Conservation (phyloP, 768 basidiomycete genomes). For the Xerocomellus amylosporus region DNA sequence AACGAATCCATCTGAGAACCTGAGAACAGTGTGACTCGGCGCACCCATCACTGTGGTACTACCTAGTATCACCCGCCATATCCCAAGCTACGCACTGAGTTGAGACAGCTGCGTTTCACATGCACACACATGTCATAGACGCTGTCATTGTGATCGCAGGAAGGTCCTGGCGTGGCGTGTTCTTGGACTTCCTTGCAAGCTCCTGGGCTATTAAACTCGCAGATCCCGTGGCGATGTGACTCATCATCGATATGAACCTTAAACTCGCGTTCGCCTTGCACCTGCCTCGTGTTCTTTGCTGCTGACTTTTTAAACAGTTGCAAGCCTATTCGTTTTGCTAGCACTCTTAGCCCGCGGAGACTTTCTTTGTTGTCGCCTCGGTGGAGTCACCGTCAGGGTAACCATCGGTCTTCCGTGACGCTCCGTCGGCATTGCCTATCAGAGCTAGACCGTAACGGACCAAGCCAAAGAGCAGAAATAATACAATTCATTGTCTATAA, state of each 20-base stretch:
- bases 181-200: neutral
- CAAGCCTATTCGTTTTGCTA: neutral
- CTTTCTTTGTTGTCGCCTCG: neutral
- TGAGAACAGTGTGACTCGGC: no score
- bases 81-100: neutral
- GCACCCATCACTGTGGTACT: neutral
- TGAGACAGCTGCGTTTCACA: neutral
- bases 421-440: neutral
- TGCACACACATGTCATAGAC: no score
- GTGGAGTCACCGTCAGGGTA: slow-evolving; percentile 1
- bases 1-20: no score
- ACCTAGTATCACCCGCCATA: neutral
- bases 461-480: neutral
- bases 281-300: slow-evolving; percentile 8
- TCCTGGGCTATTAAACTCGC: neutral
- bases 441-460: neutral
- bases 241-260: neutral
- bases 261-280: slow-evolving; percentile 8
- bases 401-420: slow-evolving; percentile 1
- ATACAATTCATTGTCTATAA: slow-evolving; percentile 7
- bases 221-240: neutral
- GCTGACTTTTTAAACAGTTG: neutral
- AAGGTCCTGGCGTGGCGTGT: neutral
- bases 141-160: neutral
- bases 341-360: neutral